Conservation (phyloP, 1,139 yeast genomes). For the Scheffersomyces parashehatae region DNA sequence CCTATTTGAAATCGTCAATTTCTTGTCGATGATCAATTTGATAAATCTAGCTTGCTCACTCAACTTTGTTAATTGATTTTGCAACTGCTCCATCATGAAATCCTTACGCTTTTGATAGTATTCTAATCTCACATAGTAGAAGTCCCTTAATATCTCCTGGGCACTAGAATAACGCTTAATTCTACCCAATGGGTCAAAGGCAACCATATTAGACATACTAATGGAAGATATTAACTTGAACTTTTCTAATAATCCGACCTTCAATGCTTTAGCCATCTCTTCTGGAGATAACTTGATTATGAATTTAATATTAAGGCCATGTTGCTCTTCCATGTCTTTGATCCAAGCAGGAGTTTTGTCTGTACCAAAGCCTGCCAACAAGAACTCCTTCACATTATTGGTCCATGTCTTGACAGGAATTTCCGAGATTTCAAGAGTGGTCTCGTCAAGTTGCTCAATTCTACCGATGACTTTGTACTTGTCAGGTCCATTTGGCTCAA, state of each 20-base stretch:
- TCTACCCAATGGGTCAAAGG: constrained; percentile 90
- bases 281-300: constrained; percentile 70
- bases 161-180: constrained; percentile 79
- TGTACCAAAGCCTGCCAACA: constrained; percentile 73
- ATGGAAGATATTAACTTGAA: constrained; percentile 75
- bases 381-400: constrained; percentile 79
- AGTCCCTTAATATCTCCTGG: constrained; percentile 79
- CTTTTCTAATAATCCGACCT: constrained; percentile 76
- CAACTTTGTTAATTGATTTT: constrained; percentile 72
- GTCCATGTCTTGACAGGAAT: constrained; percentile 95
- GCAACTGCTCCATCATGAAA: constrained; percentile 64
- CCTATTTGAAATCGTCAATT: constrained; percentile 71
- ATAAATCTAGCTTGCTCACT: constrained; percentile 89
- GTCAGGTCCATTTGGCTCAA: constrained; percentile 64
- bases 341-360: constrained; percentile 82
- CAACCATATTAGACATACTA: constrained; percentile 86
- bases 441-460: constrained; percentile 78
- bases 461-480: constrained; percentile 76
- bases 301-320: constrained; percentile 77
- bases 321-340: constrained; percentile 94
- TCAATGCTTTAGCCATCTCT: constrained; percentile 79
- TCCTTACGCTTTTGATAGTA: constrained; percentile 92
- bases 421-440: constrained; percentile 85
- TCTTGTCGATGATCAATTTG: constrained; percentile 80
- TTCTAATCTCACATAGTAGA: constrained; percentile 82